Evolutionary conservation across 1,284 basidiomycete species (phyloP), one percentile per base, ranked within the genome.

Genomic region (Pyrrhoderma noxium): DNA sequence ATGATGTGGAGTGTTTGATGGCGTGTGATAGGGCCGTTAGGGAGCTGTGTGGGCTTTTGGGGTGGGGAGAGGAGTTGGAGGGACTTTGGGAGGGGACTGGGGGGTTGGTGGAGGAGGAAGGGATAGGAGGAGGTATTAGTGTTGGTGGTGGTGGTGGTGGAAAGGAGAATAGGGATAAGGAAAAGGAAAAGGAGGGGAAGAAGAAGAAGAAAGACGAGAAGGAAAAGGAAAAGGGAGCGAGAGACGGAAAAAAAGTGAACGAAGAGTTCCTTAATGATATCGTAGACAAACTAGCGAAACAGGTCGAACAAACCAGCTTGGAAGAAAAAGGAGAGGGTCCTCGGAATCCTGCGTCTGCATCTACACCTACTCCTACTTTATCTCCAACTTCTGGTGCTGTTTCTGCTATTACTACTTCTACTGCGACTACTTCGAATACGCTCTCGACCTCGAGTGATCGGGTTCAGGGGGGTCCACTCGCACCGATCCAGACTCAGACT

Each of bases 21-120:
- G 76, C 81, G 60, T 87, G 85, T 57, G 86, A 89, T 63, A 74
- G 77, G 3, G 68, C 80, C 39, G 73, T 88, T 7, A 65, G 68
- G 39, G 68, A 79, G 34, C 69, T 89, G 13, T 79, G 76, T 59
- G 66, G 65, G 53, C 75, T 75, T 58, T 74, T 89, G n/a, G 85
- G 81, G 8, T 89, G 86, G 86, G 71, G 74, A 45, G 72, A 79
- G 3, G 82, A 86, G 45, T 67, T 89, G 25, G 68, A 75, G 40
- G 62, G 59, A 14, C 63, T 73, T 31, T 87, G 85, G 85, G 70
- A 67, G 14, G 71, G 68, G 57, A 83, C 81, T n/a, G n/a, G n/a
- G 11, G 53, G 38, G 18, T 23, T 43, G 11, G 7, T 35, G 25
- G 21, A 3, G 51, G 22, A 54, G 47, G 18, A 67, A n/a, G 71